Conservation (phyloP, 2,329 filamentous ascomycete species). For the Beauveria rudraprayagi region DNA sequence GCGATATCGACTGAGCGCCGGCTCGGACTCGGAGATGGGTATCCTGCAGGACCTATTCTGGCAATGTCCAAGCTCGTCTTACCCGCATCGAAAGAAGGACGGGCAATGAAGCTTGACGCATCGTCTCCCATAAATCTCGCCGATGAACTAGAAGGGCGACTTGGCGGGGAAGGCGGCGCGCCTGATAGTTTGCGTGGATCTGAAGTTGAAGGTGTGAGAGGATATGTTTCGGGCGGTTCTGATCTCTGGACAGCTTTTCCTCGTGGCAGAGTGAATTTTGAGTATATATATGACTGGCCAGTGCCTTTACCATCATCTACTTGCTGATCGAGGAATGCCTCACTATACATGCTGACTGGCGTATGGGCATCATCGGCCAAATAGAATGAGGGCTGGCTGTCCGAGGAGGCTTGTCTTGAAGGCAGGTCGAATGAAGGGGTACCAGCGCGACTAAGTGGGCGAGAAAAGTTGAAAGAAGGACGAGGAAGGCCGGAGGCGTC, state of each 20-base stretch:
- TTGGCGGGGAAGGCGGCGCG: constrained; percentile 54
- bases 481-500: constrained; percentile 66
- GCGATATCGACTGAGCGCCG: constrained; percentile 37
- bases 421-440: constrained; percentile 51
- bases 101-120: constrained; percentile 25
- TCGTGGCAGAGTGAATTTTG: constrained; percentile 74
- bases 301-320: constrained; percentile 39
- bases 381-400: constrained; percentile 58
- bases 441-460: constrained; percentile 71
- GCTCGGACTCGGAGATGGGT: constrained; percentile 37
- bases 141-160: constrained; percentile 50
- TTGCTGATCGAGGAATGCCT: constrained; percentile 51
- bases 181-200: constrained; percentile 35
- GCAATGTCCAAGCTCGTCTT: constrained; percentile 42
- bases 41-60: constrained; percentile 27
- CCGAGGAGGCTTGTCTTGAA: constrained; percentile 54
- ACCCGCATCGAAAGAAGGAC: constrained; percentile 42
- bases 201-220: constrained; percentile 38
- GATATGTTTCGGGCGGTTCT: constrained; percentile 45
- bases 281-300: constrained; percentile 74
- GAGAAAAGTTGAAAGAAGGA: constrained; percentile 87
- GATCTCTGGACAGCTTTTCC: constrained; percentile 70
- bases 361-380: constrained; percentile 60
- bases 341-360: constrained; percentile 64
- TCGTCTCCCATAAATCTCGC: constrained; percentile 32